Conservation (phyloP, 208 protist genomes). For the Wallacemonas sp. region DNA sequence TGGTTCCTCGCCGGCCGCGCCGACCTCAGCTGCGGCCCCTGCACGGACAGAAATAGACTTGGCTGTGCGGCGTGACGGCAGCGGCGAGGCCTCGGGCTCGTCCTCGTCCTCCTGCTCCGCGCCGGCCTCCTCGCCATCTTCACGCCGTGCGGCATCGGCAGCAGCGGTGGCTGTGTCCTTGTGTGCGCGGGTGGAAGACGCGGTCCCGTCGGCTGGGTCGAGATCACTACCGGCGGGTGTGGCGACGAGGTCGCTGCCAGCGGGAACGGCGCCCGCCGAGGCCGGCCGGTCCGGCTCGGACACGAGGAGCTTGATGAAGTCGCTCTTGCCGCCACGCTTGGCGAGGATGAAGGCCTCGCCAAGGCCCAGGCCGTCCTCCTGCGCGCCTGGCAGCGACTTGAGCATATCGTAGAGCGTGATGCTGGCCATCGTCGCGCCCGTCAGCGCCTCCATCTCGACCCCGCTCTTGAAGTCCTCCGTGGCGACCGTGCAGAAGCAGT, state of each 20-base stretch:
- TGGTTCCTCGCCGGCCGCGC: neutral
- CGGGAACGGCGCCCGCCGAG: constrained; percentile 17
- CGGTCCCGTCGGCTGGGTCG: too few relatives aligned
- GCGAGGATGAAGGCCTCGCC: constrained; percentile 83
- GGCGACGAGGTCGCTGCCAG: too few relatives aligned
- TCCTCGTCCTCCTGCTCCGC: constrained; percentile 25
- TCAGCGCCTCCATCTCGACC: constrained; percentile 98
- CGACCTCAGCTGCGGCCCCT: too few relatives aligned
- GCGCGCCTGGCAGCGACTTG: constrained; percentile 63
- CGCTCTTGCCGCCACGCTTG: constrained; percentile 69
- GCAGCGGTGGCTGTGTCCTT: too few relatives aligned
- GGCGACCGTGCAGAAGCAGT: constrained; percentile 89
- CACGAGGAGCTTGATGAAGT: constrained; percentile 89
- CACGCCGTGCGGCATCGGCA: neutral
- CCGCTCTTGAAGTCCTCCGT: constrained; percentile 85
- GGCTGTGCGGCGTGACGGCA: constrained; percentile 17
- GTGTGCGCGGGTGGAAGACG: too few relatives aligned
- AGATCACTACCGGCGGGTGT: too few relatives aligned
- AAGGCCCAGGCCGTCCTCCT: constrained; percentile 83
- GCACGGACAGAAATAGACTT: constrained; percentile 9
- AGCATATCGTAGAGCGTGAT: constrained; percentile 93
- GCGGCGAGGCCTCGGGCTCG: neutral
- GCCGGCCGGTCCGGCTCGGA: constrained; percentile 60
- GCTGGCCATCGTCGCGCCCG: constrained; percentile 86
- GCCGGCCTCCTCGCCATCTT: neutral